Conservation (phyloP, 2,329 filamentous ascomycete genomes). For the Botryosphaeria dothidea region DNA sequence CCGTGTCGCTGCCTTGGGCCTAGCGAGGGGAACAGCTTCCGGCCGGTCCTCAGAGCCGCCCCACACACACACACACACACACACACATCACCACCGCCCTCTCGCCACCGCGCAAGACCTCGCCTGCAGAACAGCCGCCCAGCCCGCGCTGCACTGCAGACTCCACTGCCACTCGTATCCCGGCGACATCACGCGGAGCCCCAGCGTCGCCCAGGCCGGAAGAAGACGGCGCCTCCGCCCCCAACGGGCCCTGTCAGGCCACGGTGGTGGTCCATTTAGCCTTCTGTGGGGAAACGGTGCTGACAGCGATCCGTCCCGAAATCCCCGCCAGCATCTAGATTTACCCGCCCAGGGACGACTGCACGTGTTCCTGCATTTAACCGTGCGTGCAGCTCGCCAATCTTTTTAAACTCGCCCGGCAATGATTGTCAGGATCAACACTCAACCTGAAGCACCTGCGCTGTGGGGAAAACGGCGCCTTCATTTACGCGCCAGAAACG, state of each 20-base stretch:
- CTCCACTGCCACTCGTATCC: not conserved
- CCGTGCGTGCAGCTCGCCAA: not conserved
- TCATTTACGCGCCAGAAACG: not conserved
- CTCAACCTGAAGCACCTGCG: not conserved
- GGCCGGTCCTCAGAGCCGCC: constrained; percentile 1
- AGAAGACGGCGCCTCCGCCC: not conserved
- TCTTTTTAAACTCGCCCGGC: not conserved
- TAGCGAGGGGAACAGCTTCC: not conserved
- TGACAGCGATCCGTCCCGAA: not conserved
- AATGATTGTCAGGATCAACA: not conserved
- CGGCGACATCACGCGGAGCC: not conserved
- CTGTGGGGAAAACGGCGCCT: not conserved
- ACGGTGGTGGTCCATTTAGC: constrained; percentile 11
- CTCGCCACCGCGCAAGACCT: not conserved
- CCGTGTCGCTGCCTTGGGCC: not conserved
- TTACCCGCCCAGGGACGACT: not conserved
- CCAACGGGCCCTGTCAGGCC: not conserved
- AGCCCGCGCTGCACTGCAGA: not conserved
- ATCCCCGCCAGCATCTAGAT: not conserved
- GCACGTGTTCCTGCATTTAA: constrained; percentile 1
- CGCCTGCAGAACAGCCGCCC: not conserved
- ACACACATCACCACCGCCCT: not conserved
- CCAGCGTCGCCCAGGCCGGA: not conserved
- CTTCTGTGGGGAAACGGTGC: not conserved
- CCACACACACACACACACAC: not conserved